Evolutionary conservation across 139 green algal species (phyloP).

Genomic region (Coccomyxa sp.): DNA sequence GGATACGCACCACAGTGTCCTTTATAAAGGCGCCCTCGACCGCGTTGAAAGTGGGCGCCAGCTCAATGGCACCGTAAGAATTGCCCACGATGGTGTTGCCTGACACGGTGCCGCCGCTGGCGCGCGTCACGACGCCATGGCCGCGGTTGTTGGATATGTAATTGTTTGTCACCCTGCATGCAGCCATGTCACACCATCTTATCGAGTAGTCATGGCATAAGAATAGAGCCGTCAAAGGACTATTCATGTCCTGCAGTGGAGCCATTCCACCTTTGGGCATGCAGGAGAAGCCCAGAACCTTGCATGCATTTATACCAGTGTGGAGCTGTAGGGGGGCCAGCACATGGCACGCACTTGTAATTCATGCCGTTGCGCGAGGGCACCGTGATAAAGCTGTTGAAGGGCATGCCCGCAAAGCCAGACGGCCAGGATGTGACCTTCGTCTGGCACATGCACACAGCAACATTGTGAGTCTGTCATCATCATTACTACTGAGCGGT

Average conservation of each 20-base stretch:
- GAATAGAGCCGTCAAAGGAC: no score
- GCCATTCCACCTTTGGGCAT: no score
- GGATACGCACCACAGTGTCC: neutral
- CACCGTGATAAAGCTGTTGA: neutral
- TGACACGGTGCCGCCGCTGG: neutral
- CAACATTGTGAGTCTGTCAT: neutral
- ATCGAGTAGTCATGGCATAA: no score
- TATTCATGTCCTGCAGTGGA: no score
- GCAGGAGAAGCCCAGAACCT: no score
- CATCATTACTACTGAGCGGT: neutral
- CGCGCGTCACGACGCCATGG: neutral
- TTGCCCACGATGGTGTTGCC: neutral
- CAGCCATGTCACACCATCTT: no score
- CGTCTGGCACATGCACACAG: neutral
- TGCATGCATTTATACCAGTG: no score
- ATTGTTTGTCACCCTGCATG: neutral
- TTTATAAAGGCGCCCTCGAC: neutral
- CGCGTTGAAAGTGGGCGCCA: neutral
- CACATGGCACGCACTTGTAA: neutral
- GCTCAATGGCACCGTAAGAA: neutral
- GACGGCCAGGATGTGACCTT: neutral
- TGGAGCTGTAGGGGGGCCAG: no score
- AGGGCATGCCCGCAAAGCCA: neutral
- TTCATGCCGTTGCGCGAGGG: neutral
- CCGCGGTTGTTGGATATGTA: neutral